These are phyloP conservation scores for Cryptomeria japonica DNA, from an alignment of 75 land plant genomes.

Conservation along the genomic window DNA sequence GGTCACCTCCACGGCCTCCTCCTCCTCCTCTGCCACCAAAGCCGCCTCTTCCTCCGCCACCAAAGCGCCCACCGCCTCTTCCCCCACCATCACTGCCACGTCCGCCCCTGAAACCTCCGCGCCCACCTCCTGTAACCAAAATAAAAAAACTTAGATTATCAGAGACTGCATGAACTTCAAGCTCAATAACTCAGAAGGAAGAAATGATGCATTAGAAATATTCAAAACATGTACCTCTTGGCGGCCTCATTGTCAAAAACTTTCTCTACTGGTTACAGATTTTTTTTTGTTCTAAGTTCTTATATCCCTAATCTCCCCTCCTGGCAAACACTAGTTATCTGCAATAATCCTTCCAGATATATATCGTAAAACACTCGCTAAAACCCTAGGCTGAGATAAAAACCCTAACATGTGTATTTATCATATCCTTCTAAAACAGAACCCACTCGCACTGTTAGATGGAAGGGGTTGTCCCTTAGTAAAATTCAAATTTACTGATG, in stretches of 20 bases:
- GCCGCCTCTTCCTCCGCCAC: conserved; percentile 19
- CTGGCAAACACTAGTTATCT: no score
- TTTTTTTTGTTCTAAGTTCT: not conserved
- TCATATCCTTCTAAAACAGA: no score
- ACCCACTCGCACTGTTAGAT: no score
- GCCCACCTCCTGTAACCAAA: conserved; percentile 7
- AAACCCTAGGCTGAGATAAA: no score
- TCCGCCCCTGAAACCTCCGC: conserved; percentile 8
- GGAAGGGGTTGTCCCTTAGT: no score
- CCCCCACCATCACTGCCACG: conserved; percentile 1
- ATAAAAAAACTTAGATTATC: not conserved
- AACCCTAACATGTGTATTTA: no score
- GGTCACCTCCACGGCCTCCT: conserved; percentile 30
- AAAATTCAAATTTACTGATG: no score
- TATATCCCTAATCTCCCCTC: no score
- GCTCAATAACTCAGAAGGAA: not conserved
- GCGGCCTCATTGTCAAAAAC: conserved; percentile 3
- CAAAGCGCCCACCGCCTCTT: not conserved
- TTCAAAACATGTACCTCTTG: not conserved
- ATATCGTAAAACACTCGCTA: no score
- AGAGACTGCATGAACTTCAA: not conserved
- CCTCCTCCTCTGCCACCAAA: conserved; percentile 31
- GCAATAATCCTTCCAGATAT: no score
- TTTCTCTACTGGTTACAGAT: not conserved
- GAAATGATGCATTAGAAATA: not conserved